Base-by-base conservation (phyloP, 495 filamentous ascomycete species). In the Daldinia loculata region DNA sequence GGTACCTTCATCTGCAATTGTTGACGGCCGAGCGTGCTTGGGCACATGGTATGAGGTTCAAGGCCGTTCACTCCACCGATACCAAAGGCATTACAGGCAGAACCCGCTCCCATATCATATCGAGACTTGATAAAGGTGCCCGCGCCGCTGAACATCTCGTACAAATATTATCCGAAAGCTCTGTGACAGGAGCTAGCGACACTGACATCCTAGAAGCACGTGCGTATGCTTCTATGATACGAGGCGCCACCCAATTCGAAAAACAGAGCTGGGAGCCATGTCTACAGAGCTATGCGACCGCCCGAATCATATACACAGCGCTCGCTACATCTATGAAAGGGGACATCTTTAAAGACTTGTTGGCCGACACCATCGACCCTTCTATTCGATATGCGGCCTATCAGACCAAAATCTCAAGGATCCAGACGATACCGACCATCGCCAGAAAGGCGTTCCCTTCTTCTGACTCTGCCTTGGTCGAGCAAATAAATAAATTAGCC, bases 11-110 rank as follows among this genome's bases (percentile, higher is more conserved):
- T 66, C 86, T 97, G 45, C 84, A 94, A 45, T 86, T 99, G 60
- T 87, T 97, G 70, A 90, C 89, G 34, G 87, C 94, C 63, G 96
- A 99, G 81, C 87, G 96, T 70, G 93, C 96, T 58, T 98, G 96
- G 94, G 96, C 96, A 1, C 90, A 97, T 76, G 96, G 94, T 57
- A 95, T 97, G 93, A 86, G 91, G 70, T 93, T 98, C 86, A 97
- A 97, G 79, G 87, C 93, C 6, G 80, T 87, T 24, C 92, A 97
- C 77, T 87, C 92, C 43, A 88, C 92, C 71, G 93, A 95, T 69
- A 85, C 86, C 36, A 90, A 93, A 78, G 89, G 89, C 34, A 89
- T 96, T 60, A 85, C 91, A n/a, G 89, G 93, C 52, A 88, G 89
- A 19, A 89, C 92, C 19, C 87, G 92, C 68, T 90, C 90, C 36